These are phyloP conservation scores for Sungouiozyma intestinalis DNA, from an alignment of 805 yeast species.

Conservation along the genomic window DNA sequence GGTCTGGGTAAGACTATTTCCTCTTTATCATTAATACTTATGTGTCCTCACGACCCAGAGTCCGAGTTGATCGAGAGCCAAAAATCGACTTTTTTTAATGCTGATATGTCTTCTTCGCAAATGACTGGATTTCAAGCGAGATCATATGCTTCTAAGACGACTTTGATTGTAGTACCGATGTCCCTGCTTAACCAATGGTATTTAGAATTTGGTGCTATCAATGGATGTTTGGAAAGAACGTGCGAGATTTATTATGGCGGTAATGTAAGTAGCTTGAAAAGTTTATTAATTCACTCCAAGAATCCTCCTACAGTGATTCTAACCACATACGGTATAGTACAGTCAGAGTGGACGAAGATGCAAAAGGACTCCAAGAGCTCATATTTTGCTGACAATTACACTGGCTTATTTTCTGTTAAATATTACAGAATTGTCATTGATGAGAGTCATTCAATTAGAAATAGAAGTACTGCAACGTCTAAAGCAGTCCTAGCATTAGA, in stretches of 20 bases:
- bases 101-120: background rate
- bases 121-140: slow-evolving; percentile 3
- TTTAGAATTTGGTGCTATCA: slow-evolving; percentile 57
- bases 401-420: slow-evolving; percentile 60
- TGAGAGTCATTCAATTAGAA: slow-evolving; percentile 85
- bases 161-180: slow-evolving; percentile 82
- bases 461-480: slow-evolving; percentile 67
- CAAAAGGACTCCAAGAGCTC: slow-evolving; percentile 16
- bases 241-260: slow-evolving; percentile 72
- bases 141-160: slow-evolving; percentile 57
- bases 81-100: no score
- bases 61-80: slow-evolving; percentile 1
- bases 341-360: slow-evolving; percentile 56
- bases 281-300: slow-evolving; percentile 31
- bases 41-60: slow-evolving; percentile 44
- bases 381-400: slow-evolving; percentile 16
- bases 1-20: slow-evolving; percentile 92
- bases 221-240: slow-evolving; percentile 32
- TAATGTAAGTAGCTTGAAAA: slow-evolving; percentile 41
- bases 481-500: slow-evolving; percentile 60
- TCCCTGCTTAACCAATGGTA: slow-evolving; percentile 89
- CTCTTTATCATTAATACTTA: slow-evolving; percentile 59
- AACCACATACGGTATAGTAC: slow-evolving; percentile 83
- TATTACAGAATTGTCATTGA: slow-evolving; percentile 74
- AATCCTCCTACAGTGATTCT: slow-evolving; percentile 59